Evolutionary conservation across 441 rosid genomes (phyloP).

Genomic region (Adansonia gregorii): DNA sequence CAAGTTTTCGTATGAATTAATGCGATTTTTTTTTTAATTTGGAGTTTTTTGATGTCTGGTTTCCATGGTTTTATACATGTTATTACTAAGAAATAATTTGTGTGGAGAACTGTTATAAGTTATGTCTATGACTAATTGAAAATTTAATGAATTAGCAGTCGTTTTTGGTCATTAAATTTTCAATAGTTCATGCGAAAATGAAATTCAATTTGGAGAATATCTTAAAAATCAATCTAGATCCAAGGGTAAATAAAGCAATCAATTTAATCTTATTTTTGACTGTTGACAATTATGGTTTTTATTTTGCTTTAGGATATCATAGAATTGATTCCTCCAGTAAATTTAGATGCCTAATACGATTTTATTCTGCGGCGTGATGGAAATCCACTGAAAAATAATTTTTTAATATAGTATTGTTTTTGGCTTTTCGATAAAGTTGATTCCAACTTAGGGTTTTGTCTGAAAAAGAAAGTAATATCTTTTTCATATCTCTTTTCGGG

Average conservation of each 20-base stretch:
- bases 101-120: background rate
- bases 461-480: conserved; percentile 13
- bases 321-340: background rate
- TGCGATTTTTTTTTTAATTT: background rate
- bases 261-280: conserved; percentile 10
- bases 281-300: background rate
- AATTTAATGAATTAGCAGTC: background rate
- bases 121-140: background rate
- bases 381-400: background rate
- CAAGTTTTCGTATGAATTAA: background rate
- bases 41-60: background rate
- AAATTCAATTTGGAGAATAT: background rate
- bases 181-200: background rate
- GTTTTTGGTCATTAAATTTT: background rate
- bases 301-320: background rate
- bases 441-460: conserved; percentile 11
- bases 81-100: background rate
- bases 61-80: background rate
- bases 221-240: conserved; percentile 1
- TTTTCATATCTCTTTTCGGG: background rate
- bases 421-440: conserved; percentile 18
- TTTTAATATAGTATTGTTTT: background rate
- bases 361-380: background rate
- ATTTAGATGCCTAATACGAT: background rate
- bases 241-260: background rate